phyloP scores from a whole-genome alignment of 768 basidiomycete species.

The Boletales sp. region DNA sequence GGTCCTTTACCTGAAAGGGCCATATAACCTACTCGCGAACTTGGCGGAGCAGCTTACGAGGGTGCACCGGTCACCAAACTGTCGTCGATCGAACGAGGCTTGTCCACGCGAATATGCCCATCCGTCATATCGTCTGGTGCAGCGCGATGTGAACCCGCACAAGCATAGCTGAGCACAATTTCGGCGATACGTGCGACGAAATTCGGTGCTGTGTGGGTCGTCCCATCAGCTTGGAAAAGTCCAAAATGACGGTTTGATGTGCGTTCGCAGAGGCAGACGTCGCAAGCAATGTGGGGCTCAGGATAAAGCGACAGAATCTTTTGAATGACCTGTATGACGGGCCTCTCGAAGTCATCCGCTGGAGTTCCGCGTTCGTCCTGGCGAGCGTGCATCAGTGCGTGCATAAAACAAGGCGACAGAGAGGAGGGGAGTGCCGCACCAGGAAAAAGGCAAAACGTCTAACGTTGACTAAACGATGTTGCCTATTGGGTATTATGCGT shows the following conservation, averaged over 20 bases:
- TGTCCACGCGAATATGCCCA: constrained; percentile 87
- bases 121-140: constrained; percentile 99
- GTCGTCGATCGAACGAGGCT: constrained; percentile 75
- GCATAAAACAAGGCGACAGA: neutral
- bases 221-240: constrained; percentile 65
- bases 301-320: constrained; percentile 78
- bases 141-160: constrained; percentile 93
- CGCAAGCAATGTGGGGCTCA: constrained; percentile 80
- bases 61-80: constrained; percentile 82
- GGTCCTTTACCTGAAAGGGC: constrained; percentile 79
- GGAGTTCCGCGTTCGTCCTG: constrained; percentile 82
- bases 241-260: constrained; percentile 98
- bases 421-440: constrained; percentile 65
- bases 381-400: neutral
- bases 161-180: constrained; percentile 88
- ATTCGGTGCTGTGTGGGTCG: constrained; percentile 69
- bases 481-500: too few relatives aligned
- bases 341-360: constrained; percentile 86
- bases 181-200: constrained; percentile 85
- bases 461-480: too few relatives aligned
- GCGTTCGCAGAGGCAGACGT: constrained; percentile 99
- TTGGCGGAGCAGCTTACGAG: constrained; percentile 98
- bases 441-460: too few relatives aligned
- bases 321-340: constrained; percentile 73
- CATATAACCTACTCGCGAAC: constrained; percentile 60